A percentile compares a stretch with the other conserved stretches of the same genome.
phyloP scores from a whole-genome alignment of 805 yeast genomes.

The Pichia scutulata region DNA sequence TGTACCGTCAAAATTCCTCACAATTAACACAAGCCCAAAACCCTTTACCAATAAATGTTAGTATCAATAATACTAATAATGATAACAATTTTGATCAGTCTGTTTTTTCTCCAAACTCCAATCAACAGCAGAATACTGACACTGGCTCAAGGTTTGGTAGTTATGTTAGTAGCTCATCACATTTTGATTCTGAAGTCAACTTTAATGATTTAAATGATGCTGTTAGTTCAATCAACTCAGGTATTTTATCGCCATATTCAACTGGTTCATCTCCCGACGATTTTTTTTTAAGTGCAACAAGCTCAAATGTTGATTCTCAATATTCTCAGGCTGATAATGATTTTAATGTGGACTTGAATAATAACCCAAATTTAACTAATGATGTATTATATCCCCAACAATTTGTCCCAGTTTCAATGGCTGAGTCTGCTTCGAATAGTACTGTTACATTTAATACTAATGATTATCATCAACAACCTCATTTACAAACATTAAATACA shows the following conservation, averaged over 20 bases:
- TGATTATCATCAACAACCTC: slow-evolving; percentile 7
- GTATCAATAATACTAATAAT: background rate
- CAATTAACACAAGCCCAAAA: slow-evolving; percentile 1
- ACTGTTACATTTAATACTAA: slow-evolving; percentile 23
- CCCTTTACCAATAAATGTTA: background rate
- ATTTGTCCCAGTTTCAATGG: slow-evolving; percentile 22
- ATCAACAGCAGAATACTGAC: background rate
- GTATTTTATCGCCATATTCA: slow-evolving; percentile 29
- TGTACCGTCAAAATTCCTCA: slow-evolving; percentile 7
- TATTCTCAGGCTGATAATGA: slow-evolving; percentile 11
- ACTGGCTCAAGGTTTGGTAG: slow-evolving; percentile 15
- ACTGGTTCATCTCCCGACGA: slow-evolving; percentile 33
- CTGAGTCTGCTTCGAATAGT: slow-evolving; percentile 23
- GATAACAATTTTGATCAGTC: background rate
- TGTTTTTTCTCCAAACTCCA: background rate
- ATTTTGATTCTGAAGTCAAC: slow-evolving; percentile 22
- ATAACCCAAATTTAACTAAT: slow-evolving; percentile 2
- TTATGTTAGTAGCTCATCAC: slow-evolving; percentile 14
- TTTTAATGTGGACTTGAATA: slow-evolving; percentile 7
- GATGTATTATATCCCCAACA: slow-evolving; percentile 13
- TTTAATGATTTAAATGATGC: slow-evolving; percentile 28
- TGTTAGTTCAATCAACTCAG: slow-evolving; percentile 22
- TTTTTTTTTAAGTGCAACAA: slow-evolving; percentile 20
- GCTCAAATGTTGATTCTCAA: slow-evolving; percentile 13
- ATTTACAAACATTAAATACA: slow-evolving; percentile 7